Percentiles rank a stretch among this genome's conserved stretches.
Evolutionary conservation across 2,329 filamentous ascomycete genomes (phyloP).

Genomic region (Cordyceps cicadae): DNA sequence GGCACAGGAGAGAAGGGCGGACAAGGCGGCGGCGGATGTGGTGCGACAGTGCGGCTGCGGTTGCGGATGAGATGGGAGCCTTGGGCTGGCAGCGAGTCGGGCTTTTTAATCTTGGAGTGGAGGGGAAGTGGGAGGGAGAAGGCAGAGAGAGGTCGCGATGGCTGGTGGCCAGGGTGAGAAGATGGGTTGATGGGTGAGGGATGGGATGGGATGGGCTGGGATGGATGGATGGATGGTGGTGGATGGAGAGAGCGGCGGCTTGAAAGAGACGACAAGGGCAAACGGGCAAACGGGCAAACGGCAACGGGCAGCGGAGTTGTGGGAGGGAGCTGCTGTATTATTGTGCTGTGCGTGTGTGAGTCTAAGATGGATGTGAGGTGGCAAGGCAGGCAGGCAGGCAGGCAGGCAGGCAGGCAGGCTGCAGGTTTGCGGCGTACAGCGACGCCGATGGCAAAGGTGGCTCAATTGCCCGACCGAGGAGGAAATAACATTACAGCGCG

Average conservation of each 20-base stretch:
- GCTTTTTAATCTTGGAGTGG: no score
- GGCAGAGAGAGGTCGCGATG: background rate
- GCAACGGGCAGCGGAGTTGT: no score
- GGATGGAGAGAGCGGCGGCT: background rate
- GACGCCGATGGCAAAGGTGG: background rate
- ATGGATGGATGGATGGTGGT: background rate
- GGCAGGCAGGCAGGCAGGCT: background rate
- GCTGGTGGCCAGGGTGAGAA: conserved; percentile 3
- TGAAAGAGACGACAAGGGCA: conserved; percentile 2
- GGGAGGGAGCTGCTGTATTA: background rate
- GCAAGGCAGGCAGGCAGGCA: background rate
- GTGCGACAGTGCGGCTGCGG: background rate
- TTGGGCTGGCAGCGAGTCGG: background rate
- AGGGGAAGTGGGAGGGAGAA: background rate
- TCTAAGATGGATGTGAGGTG: background rate
- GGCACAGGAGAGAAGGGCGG: background rate
- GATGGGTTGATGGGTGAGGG: background rate
- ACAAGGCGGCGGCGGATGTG: no score
- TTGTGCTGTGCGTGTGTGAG: background rate
- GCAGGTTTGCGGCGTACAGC: background rate
- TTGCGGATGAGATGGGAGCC: background rate
- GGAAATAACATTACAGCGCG: background rate
- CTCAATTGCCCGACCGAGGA: background rate
- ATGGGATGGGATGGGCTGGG: background rate
- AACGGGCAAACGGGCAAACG: background rate